Conservation (phyloP, 2,329 filamentous ascomycete species). For the Bipolaris cookei region DNA sequence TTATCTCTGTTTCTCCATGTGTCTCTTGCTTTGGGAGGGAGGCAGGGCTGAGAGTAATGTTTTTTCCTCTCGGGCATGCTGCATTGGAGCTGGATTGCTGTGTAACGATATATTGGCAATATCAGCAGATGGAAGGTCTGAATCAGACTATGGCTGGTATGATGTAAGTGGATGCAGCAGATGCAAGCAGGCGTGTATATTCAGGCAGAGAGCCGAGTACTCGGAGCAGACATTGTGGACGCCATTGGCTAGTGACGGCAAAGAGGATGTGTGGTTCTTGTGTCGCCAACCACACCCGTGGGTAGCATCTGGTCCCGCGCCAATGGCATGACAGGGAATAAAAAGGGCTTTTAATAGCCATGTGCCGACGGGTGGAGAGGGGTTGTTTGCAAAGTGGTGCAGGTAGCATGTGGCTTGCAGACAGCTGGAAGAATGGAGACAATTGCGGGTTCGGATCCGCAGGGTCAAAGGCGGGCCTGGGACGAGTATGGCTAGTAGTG, state of each 20-base stretch:
- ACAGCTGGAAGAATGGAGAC: slow-evolving; percentile 12
- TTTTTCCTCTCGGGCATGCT: background rate
- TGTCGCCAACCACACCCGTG: slow-evolving; percentile 29
- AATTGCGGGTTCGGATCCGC: slow-evolving; percentile 11
- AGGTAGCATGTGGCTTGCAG: slow-evolving; percentile 35
- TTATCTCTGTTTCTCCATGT: background rate
- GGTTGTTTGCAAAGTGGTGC: slow-evolving; percentile 19
- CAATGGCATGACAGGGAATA: slow-evolving; percentile 26
- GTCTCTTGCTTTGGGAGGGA: background rate
- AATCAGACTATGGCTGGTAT: background rate
- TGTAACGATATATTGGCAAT: slow-evolving; percentile 16
- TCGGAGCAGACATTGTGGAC: slow-evolving; percentile 10
- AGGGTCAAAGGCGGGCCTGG: slow-evolving; percentile 10
- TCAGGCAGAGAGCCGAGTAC: slow-evolving; percentile 4
- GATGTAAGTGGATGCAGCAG: slow-evolving; percentile 2
- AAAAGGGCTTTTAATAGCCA: slow-evolving; percentile 34
- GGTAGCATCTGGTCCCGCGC: slow-evolving; percentile 20
- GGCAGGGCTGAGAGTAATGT: background rate
- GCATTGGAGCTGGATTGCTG: background rate
- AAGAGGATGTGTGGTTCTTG: slow-evolving; percentile 32
- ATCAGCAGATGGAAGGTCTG: slow-evolving; percentile 1
- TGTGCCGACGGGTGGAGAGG: slow-evolving; percentile 18
- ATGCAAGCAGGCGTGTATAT: slow-evolving; percentile 1
- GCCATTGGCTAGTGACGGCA: slow-evolving; percentile 23
- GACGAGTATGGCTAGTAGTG: slow-evolving; percentile 23